phyloP scores from a whole-genome alignment of 2,329 filamentous ascomycete species.

The Monosporascus ibericus region DNA sequence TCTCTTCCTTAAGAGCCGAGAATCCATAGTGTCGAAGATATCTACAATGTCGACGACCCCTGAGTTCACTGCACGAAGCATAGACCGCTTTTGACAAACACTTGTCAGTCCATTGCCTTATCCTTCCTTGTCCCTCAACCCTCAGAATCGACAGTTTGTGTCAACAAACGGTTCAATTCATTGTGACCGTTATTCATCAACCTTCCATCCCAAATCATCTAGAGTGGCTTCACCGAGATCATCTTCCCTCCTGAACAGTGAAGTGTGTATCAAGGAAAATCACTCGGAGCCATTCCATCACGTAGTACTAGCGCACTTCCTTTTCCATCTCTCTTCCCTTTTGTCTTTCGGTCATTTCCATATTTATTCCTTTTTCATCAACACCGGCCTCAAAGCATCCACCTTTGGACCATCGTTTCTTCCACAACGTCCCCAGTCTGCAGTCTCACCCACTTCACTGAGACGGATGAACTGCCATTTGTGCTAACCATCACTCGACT shows the following conservation, averaged over 20 bases:
- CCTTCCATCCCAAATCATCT: background rate
- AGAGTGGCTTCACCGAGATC: background rate
- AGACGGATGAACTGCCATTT: no score
- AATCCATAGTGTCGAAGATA: background rate
- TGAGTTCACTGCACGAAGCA: background rate
- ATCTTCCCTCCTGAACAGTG: background rate
- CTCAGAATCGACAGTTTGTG: background rate
- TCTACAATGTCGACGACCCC: background rate
- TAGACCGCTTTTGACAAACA: background rate
- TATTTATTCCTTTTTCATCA: background rate
- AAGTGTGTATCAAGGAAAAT: no score
- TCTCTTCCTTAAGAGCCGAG: no score
- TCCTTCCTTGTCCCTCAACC: background rate
- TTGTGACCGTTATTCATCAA: background rate
- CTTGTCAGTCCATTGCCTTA: background rate
- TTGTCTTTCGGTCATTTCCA: background rate
- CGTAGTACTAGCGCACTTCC: background rate
- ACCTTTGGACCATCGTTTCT: no score
- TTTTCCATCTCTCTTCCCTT: background rate
- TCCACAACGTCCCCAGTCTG: no score
- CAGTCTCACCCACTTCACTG: no score
- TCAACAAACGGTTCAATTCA: background rate
- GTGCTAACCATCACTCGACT: background rate
- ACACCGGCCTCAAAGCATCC: background rate
- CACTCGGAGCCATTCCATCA: no score